Evolutionary conservation across 2,329 filamentous ascomycete species (phyloP), one percentile per base, ranked within the genome.

Genomic region (Tolypocladium tundrense): DNA sequence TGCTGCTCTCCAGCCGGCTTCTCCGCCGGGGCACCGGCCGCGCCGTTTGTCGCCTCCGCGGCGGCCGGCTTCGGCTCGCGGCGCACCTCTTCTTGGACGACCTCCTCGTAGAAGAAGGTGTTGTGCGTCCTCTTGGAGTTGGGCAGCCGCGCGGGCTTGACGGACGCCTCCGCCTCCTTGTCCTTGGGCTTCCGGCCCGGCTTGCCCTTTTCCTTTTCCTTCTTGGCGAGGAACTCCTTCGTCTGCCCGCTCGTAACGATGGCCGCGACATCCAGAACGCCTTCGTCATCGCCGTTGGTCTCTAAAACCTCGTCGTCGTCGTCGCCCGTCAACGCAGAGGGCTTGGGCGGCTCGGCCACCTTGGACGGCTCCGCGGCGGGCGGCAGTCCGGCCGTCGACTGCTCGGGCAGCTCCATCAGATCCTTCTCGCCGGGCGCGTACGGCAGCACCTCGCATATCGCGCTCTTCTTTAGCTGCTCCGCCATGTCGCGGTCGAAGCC

Each of bases 181-280:
- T 80, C 80, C 64, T 86, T 85, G 27, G 64, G 64, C 62, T 75
- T 75, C 37, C 73, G 65, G 11, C 76, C 79, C 48, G 80, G 79
- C 66, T 87, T 88, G 63, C 81, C 84, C 71, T 84, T 87, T 60
- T 88, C 85, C 77, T 86, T 88, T 68, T 93, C 89, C 70, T 90
- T 91, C 73, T 90, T 89, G 11, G 88, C 90, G 7, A 94, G 75
- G 65, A 91, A 93, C 66, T 94, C 90, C 64, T 85, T 84, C 64
- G 90, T 90, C 70, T 91, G 88, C 39, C 90, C 90, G 64, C 85
- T 88, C 1, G 88, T 88, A 41, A 94, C 89, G 62, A 94, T 92
- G 63, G 82, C 88, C n/a, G 90, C 90, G 53, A 94, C 88, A 64
- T 94, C 88, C 3, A 94, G 77, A 10, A 92, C 88, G 31, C 90